Conservation (phyloP, 257 asterid species). For the Agastache rugosa region DNA sequence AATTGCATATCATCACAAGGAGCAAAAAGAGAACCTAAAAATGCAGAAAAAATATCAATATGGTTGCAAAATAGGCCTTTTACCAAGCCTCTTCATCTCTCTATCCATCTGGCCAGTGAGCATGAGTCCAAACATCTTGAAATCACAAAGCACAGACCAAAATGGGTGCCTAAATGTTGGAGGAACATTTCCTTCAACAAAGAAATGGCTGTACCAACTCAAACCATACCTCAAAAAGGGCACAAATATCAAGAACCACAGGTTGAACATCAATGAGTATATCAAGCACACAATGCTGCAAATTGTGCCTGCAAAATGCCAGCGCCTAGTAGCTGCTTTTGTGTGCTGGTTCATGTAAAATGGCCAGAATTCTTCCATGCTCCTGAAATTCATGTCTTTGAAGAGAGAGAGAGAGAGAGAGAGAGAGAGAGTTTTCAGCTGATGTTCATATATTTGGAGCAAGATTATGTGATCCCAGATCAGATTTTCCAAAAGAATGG, state of each 20-base stretch:
- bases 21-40: not conserved
- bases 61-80: constrained; percentile 76
- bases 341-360: constrained; percentile 91
- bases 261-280: constrained; percentile 72
- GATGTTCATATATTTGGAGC: constrained; percentile 5
- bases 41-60: not conserved
- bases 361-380: constrained; percentile 95
- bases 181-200: constrained; percentile 86
- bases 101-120: constrained; percentile 89
- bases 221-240: constrained; percentile 81
- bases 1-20: not conserved
- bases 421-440: constrained; percentile 13
- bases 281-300: constrained; percentile 73
- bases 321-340: constrained; percentile 81
- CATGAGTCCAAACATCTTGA: constrained; percentile 95
- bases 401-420: not conserved
- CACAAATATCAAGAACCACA: constrained; percentile 72
- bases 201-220: constrained; percentile 96
- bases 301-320: constrained; percentile 89
- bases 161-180: constrained; percentile 87
- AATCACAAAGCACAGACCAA: constrained; percentile 91
- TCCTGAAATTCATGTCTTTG: constrained; percentile 73
- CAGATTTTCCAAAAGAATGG: constrained; percentile 5
- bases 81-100: constrained; percentile 98
- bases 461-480: constrained; percentile 12